Evolutionary conservation across 78 protist species (phyloP).

Genomic region (Emiliania huxleyi): DNA sequence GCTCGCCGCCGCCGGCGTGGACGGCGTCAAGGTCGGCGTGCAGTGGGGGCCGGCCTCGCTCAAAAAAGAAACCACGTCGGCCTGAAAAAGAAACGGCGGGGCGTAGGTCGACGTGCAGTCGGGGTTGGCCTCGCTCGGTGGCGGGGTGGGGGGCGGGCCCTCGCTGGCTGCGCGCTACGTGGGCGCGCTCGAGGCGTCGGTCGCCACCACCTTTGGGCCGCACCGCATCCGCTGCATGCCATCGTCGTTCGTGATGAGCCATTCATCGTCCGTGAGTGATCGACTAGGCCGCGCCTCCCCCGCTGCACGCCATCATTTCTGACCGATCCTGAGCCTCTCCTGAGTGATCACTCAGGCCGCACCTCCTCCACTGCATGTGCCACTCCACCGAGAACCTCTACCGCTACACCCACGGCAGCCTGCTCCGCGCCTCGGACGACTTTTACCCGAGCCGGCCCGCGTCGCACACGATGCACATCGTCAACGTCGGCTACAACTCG

Average conservation of each 20-base stretch:
- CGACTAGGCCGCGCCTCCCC: too few species aligned
- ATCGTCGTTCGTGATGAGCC: too few species aligned
- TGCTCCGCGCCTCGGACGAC: slow-evolving; percentile 17
- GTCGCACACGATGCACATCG: slow-evolving; percentile 34
- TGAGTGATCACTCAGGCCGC: too few species aligned
- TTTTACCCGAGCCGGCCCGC: slow-evolving; percentile 28
- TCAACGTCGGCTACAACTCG: slow-evolving; percentile 42
- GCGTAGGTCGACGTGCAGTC: slow-evolving; percentile 42
- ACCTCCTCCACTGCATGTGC: slow-evolving; percentile 47
- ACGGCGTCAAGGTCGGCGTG: slow-evolving; percentile 44
- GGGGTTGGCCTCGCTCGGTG: slow-evolving; percentile 9
- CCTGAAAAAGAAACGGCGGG: too few species aligned
- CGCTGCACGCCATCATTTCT: too few species aligned
- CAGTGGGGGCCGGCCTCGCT: slow-evolving; percentile 17
- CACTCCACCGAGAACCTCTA: neutral
- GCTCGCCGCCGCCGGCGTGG: neutral
- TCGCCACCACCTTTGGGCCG: neutral
- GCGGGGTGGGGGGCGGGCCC: neutral
- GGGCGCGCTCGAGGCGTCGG: neutral
- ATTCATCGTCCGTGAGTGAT: too few species aligned
- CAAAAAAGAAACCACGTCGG: too few species aligned
- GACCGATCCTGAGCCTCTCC: too few species aligned
- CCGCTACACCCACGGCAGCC: neutral
- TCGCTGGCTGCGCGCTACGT: slow-evolving; percentile 12
- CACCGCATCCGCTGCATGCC: slow-evolving; percentile 43